Evolutionary conservation across 331 rosid species (phyloP).

Genomic region (Telfairia occidentalis): DNA sequence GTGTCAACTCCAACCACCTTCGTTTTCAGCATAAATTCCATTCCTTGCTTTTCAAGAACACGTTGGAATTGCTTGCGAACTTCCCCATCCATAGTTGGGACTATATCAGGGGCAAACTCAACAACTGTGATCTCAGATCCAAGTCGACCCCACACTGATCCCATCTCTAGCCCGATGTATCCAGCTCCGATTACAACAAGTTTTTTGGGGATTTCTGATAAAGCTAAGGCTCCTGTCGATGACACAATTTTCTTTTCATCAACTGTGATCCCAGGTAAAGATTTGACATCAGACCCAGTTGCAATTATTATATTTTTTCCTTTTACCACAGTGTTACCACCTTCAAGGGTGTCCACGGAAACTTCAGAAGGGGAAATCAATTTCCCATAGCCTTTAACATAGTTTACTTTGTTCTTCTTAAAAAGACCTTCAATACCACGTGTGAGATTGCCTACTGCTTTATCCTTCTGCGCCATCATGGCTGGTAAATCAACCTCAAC

Average conservation of each 20-base stretch:
- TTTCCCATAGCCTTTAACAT: constrained; percentile 90
- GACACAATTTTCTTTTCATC: constrained; percentile 93
- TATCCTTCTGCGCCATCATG: constrained; percentile 89
- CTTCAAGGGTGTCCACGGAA: constrained; percentile 69
- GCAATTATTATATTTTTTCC: constrained; percentile 87
- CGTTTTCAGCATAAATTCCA: constrained; percentile 78
- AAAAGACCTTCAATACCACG: constrained; percentile 87
- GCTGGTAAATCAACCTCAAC: constrained; percentile 86
- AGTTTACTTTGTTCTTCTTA: constrained; percentile 92
- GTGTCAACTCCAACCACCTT: constrained; percentile 85
- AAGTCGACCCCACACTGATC: constrained; percentile 90
- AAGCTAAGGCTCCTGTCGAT: constrained; percentile 86
- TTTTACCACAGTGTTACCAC: constrained; percentile 62
- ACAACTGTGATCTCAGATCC: constrained; percentile 88
- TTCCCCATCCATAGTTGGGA: constrained; percentile 88
- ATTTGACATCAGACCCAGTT: constrained; percentile 91
- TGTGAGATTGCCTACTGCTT: constrained; percentile 81
- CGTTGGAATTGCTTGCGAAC: constrained; percentile 95
- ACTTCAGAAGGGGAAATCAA: constrained; percentile 71
- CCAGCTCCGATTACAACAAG: constrained; percentile 95
- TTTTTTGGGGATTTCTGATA: constrained; percentile 81
- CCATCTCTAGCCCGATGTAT: constrained; percentile 97
- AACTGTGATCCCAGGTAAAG: constrained; percentile 72
- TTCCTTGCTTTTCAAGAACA: constrained; percentile 88
- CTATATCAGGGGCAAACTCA: constrained; percentile 85